A percentile compares a stretch with the other conserved stretches of the same genome.
Evolutionary conservation across 2,329 filamentous ascomycete species (phyloP).

Genomic region (Fusarium floridanum): DNA sequence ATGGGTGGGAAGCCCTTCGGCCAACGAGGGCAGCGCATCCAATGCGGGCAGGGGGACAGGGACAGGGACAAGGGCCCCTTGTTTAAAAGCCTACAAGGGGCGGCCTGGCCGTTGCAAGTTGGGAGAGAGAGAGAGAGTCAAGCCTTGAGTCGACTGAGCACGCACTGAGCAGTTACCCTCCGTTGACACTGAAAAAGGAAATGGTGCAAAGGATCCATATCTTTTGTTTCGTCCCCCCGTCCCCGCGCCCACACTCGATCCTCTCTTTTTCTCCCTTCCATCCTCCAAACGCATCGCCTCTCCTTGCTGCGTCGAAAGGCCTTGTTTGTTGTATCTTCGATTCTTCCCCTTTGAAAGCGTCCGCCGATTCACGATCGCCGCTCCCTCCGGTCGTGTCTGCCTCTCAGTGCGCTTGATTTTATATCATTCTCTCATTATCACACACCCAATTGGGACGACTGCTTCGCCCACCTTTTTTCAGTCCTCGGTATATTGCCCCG

Average conservation of each 20-base stretch:
- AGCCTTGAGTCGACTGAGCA: neutral
- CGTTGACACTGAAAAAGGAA: conserved; percentile 8
- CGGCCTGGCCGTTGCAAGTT: conserved; percentile 34
- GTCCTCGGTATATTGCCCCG: conserved; percentile 38
- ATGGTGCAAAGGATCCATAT: conserved; percentile 36
- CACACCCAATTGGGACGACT: conserved; percentile 19
- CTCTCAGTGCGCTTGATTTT: conserved; percentile 34
- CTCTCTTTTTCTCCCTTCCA: conserved; percentile 25
- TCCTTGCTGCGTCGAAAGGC: conserved; percentile 42
- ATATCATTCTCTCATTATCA: conserved; percentile 27
- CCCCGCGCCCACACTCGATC: conserved; percentile 25
- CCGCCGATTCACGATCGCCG: conserved; percentile 36
- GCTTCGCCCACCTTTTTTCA: conserved; percentile 9
- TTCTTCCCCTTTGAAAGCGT: conserved; percentile 37
- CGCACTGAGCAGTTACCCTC: neutral
- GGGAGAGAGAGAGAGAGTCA: neutral
- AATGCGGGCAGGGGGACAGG: conserved; percentile 5
- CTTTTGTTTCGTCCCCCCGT: conserved; percentile 48
- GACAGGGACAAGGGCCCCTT: conserved; percentile 23
- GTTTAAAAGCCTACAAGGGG: conserved; percentile 16
- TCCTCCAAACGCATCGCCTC: conserved; percentile 31
- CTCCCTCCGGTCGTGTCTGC: conserved; percentile 39
- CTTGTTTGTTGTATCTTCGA: conserved; percentile 42
- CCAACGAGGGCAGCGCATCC: conserved; percentile 15
- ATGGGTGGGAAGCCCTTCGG: conserved; percentile 3